Conservation (phyloP, 208 protist genomes). For the Trypanosoma mega region DNA sequence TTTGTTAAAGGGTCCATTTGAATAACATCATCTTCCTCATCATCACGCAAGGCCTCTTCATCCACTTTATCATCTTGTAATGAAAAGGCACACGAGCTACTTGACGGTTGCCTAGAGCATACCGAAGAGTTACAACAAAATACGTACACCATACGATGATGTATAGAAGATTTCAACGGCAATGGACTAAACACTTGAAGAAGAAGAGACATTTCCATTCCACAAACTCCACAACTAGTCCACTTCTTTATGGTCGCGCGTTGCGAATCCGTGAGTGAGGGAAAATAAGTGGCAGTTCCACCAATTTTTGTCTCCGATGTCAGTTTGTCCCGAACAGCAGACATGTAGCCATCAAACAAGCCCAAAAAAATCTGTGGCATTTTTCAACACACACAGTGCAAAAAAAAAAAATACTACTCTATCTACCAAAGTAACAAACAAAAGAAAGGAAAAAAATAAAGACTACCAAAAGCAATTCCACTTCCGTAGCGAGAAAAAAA, state of each 20-base stretch:
- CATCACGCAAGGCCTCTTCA: slow-evolving; percentile 37
- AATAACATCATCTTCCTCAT: slow-evolving; percentile 39
- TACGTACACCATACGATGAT: slow-evolving; percentile 85
- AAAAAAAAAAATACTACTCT: slow-evolving; percentile 1
- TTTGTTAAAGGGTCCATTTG: slow-evolving; percentile 29
- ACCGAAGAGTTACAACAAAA: slow-evolving; percentile 70
- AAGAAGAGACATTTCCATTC: slow-evolving; percentile 64
- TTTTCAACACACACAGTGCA: neutral
- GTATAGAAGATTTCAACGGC: slow-evolving; percentile 23
- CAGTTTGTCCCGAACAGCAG: slow-evolving; percentile 33
- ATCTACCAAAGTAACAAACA: neutral
- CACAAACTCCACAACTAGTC: slow-evolving; percentile 76
- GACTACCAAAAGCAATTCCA: neutral
- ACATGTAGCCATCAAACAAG: slow-evolving; percentile 84
- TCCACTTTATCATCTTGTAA: slow-evolving; percentile 57
- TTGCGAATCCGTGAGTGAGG: slow-evolving; percentile 37
- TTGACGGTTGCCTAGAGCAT: slow-evolving; percentile 64
- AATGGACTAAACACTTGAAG: slow-evolving; percentile 79
- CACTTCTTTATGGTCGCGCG: slow-evolving; percentile 34
- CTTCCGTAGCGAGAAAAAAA: neutral
- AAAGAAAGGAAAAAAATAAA: slow-evolving; percentile 6
- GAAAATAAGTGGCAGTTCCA: slow-evolving; percentile 58
- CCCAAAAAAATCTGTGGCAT: slow-evolving; percentile 47
- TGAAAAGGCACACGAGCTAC: slow-evolving; percentile 68
- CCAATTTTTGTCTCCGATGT: slow-evolving; percentile 80